These are phyloP conservation scores for Tephrocybe rancida DNA, from an alignment of 768 basidiomycete species.

Conservation along the genomic window DNA sequence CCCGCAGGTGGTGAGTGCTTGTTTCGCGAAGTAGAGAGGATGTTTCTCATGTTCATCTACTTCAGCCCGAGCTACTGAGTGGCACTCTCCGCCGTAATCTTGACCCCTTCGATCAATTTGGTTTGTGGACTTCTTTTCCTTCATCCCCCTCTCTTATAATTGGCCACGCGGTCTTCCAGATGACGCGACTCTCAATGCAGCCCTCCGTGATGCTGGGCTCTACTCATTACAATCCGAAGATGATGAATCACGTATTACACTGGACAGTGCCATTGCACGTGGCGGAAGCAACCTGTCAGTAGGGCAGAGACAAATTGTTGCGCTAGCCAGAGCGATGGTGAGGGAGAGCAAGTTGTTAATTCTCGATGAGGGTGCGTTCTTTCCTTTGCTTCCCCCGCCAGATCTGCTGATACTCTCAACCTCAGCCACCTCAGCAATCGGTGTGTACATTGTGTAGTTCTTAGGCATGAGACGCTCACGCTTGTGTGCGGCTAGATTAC, in stretches of 20 bases:
- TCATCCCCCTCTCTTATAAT: too few species aligned
- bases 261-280: constrained; percentile 44
- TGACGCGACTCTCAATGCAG: constrained; percentile 41
- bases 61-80: constrained; percentile 51
- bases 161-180: constrained; percentile 21
- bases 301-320: constrained; percentile 75
- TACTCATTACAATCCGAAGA: constrained; percentile 39
- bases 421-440: constrained; percentile 47
- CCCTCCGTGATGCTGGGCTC: constrained; percentile 41
- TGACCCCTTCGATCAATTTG: constrained; percentile 62
- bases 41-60: neutral
- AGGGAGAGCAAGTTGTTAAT: constrained; percentile 60
- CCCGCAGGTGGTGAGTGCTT: constrained; percentile 41
- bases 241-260: constrained; percentile 46
- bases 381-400: constrained; percentile 24
- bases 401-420: constrained; percentile 33
- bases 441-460: constrained; percentile 26
- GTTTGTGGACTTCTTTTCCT: neutral
- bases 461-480: neutral
- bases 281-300: constrained; percentile 75
- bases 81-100: constrained; percentile 66
- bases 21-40: neutral
- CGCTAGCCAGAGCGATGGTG: constrained; percentile 64
- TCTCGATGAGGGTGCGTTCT: constrained; percentile 56
- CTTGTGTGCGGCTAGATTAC: constrained; percentile 39